Evolutionary conservation across 1,284 basidiomycete species (phyloP).

Genomic region (Cryptococcus wingfieldii): DNA sequence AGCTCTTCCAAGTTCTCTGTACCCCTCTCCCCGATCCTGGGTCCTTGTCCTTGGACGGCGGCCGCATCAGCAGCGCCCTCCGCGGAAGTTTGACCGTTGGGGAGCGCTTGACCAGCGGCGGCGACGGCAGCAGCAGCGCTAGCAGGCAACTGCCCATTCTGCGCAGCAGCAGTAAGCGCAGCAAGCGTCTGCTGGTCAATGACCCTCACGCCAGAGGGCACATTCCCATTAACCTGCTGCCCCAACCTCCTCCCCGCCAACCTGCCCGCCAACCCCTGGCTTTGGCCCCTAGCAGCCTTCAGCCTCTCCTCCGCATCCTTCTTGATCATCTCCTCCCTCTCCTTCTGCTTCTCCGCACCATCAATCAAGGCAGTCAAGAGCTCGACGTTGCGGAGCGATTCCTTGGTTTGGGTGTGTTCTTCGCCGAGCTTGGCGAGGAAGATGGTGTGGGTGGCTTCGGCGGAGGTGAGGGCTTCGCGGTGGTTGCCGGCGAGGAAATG

Average conservation of each 20-base stretch:
- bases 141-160: conserved; percentile 8
- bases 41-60: conserved; percentile 10
- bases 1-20: conserved; percentile 49
- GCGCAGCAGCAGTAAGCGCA: conserved; percentile 10
- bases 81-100: conserved; percentile 10
- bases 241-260: conserved; percentile 1
- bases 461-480: conserved; percentile 42
- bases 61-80: conserved; percentile 14
- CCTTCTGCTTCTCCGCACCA: conserved; percentile 43
- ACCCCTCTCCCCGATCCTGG: conserved; percentile 38
- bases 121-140: not conserved
- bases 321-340: conserved; percentile 39
- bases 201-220: conserved; percentile 5
- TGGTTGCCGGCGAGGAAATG: conserved; percentile 50
- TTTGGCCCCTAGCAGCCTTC: conserved; percentile 27
- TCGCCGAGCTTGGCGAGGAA: conserved; percentile 47
- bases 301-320: conserved; percentile 37
- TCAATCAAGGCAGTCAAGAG: conserved; percentile 46
- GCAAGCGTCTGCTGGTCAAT: conserved; percentile 10
- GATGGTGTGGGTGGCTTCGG: conserved; percentile 45
- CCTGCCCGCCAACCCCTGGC: not conserved
- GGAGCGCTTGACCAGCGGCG: conserved; percentile 8
- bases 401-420: conserved; percentile 48
- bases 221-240: conserved; percentile 2
- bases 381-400: conserved; percentile 50